Evolutionary conservation across 176 grass and related monocot genomes (phyloP).

Genomic region (Hsuehochloa calcarea): DNA sequence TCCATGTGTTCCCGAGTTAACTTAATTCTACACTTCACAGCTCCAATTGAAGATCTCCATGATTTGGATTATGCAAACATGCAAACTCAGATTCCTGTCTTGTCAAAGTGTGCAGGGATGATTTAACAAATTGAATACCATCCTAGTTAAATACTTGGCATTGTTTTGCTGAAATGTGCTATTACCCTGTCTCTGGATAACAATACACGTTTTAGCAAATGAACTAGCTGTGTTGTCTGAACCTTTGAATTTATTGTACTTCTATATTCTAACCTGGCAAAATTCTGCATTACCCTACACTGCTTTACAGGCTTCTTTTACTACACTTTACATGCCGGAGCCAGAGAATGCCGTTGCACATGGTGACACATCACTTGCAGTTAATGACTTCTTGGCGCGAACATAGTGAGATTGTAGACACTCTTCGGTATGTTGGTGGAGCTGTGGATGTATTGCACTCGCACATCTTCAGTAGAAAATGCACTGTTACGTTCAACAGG

Average conservation of each 20-base stretch:
- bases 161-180: conserved; percentile 5
- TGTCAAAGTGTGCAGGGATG: not conserved
- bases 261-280: conserved; percentile 3
- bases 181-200: not conserved
- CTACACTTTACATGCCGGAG: conserved; percentile 87
- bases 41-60: not conserved
- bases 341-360: conserved; percentile 92
- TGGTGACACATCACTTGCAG: conserved; percentile 84
- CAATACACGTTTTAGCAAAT: not conserved
- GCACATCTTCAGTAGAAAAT: not conserved
- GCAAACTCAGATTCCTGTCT: not conserved
- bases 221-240: not conserved
- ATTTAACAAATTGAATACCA: not conserved
- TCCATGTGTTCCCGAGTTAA: not conserved
- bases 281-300: not conserved
- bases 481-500: not conserved
- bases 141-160: not conserved
- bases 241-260: not conserved
- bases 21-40: not conserved
- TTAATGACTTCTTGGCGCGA: conserved; percentile 77
- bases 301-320: conserved; percentile 58
- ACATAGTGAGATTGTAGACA: conserved; percentile 14
- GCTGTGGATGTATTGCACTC: not conserved
- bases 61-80: not conserved
- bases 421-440: not conserved